Evolutionary conservation across 2,329 filamentous ascomycete species (phyloP), one percentile per base, ranked within the genome.

Genomic region (Mycosphaerella arachidis): DNA sequence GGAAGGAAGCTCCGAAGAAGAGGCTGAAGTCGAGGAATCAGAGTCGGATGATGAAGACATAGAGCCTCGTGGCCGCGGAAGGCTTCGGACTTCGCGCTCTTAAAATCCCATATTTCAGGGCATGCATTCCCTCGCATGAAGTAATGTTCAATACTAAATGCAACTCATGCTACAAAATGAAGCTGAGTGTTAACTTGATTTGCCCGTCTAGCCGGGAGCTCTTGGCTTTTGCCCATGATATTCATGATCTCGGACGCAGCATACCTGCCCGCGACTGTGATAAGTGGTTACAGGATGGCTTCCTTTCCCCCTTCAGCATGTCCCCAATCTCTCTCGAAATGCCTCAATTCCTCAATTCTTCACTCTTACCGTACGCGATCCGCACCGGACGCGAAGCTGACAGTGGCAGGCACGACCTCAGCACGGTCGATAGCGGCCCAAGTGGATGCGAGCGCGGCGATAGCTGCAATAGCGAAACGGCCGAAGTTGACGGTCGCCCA

Each of bases 401-500:
- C 8, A 8, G 29, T 31, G 30, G 57, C 57, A 37, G 68, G 66
- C 20, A 70, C 65, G n/a, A 69, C 64, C 52, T 68, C 66, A 40
- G 65, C 60, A 24, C 67, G 62, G 46, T 71, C 69, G 1, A 69
- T 60, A 24, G 68, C 67, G n/a, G 69, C 70, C 68, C 68, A 72
- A 35, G 66, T 64, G 27, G 69, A 69, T 12, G 61, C 30, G 13
- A 65, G n/a, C 12, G 67, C 64, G 40, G 57, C 65, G 45, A 70
- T 29, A 18, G 56, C 61, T 51, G 66, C 60, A 40, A 71, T 59
- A 12, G 73, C 56, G 1, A 74, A 73, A 18, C 81, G 69, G 6
- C 72, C 77, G 37, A 85, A 63, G 66, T 85, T 85, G 66, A 84
- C 67, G 53, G 77, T 72, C 3, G 76, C 82, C 84, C 84, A 86